Base-by-base conservation (phyloP, 768 basidiomycete species). In the Jaapia argillacea region DNA sequence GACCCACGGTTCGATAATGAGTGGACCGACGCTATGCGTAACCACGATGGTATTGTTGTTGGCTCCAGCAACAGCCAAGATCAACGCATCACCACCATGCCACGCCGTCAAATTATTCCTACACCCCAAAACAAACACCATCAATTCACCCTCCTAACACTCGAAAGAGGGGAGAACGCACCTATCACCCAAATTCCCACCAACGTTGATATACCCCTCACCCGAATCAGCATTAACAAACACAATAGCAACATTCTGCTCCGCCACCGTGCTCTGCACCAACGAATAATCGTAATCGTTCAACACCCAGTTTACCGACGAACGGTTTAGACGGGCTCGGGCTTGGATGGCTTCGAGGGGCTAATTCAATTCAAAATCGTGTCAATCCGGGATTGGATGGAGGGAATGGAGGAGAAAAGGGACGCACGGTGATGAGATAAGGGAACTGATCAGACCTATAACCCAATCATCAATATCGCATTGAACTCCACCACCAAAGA, bases 41-140 rank as follows among this genome's bases (percentile, higher is more conserved):
- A 85, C 71, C 27, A 85, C 82, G 26, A 87, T 64, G 1, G 78
- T 81, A 51, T 75, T 72, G 21, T 67, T 58, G 52, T 77, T 78
- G n/a, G 62, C 63, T 21, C 61, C 59, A 2, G 82, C 79, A 12
- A 77, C 77, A 23, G 62, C 61, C 31, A 66, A 57, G 6, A 79
- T 66, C 44, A 77, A 54, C 14, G 69, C 63, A 55, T 74, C 57
- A 1, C 57, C 57, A 20, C 36, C 44, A 36, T 56, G 54, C 57
- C 57, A 58, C 4, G 54, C 55, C 4, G 41, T 46, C 12, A 59
- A 50, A 28, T 59, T 45, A 27, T 59, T 59, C n/a, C n/a, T n/a
- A n/a, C n/a, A n/a, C n/a, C n/a, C n/a, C n/a, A n/a, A n/a, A n/a
- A n/a, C n/a, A n/a, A n/a, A n/a, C n/a, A n/a, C n/a, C n/a, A n/a